A percentile compares a stretch with the other conserved stretches of the same genome.
These are phyloP conservation scores for Sarocladiaceae sp. DNA, from an alignment of 2,329 filamentous ascomycete genomes.

Conservation along the genomic window DNA sequence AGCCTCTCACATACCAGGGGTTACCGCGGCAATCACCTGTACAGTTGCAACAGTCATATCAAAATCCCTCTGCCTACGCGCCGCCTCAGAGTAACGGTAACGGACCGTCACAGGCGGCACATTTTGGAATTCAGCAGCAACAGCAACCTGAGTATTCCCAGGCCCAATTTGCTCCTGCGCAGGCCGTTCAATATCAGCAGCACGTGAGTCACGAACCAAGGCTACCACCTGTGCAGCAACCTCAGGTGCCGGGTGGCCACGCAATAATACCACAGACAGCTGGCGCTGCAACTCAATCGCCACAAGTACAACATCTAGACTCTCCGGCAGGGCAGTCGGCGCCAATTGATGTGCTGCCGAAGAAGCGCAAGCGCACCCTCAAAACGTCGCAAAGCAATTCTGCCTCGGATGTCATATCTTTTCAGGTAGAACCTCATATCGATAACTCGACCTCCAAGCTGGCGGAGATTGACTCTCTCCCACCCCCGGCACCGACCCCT, in stretches of 20 bases:
- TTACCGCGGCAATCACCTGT: conserved; percentile 12
- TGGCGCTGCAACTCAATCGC: background rate
- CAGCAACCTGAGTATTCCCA: conserved; percentile 9
- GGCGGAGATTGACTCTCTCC: conserved; percentile 28
- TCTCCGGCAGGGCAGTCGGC: conserved; percentile 15
- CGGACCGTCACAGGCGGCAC: background rate
- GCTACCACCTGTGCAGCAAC: conserved; percentile 5
- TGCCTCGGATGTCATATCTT: conserved; percentile 17
- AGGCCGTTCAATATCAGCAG: conserved; percentile 18
- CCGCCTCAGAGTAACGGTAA: conserved; percentile 9
- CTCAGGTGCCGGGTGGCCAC: background rate
- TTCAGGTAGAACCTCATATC: conserved; percentile 21
- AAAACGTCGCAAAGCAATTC: conserved; percentile 22
- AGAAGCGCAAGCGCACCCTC: conserved; percentile 31
- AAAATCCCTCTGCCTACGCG: background rate
- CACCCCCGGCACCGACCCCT: conserved; percentile 23
- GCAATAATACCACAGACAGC: background rate
- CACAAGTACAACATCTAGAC: conserved; percentile 13
- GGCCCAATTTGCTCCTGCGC: background rate
- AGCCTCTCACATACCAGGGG: conserved; percentile 18
- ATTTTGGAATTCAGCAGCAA: conserved; percentile 12
- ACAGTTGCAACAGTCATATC: conserved; percentile 10
- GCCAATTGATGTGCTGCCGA: conserved; percentile 23
- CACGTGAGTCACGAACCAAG: conserved; percentile 11
- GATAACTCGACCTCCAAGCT: conserved; percentile 23